Evolutionary conservation across 495 filamentous ascomycete species (phyloP).

Genomic region (Rhypophila decipiens): DNA sequence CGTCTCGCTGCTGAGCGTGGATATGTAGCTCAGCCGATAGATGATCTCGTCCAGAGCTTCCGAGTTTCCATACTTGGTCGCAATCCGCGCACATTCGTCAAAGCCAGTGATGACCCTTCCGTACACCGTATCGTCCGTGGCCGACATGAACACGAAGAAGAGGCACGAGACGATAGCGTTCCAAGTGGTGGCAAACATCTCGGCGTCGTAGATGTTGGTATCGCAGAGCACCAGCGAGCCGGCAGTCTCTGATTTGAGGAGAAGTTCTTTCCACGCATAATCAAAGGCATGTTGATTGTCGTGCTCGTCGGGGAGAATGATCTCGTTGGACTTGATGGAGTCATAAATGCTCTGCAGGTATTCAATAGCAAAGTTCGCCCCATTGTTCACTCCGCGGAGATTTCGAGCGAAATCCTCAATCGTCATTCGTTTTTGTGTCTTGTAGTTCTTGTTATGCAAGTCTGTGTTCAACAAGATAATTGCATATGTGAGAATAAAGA

Average conservation of each 20-base stretch:
- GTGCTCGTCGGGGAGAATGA: conserved; percentile 95
- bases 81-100: conserved; percentile 91
- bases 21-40: conserved; percentile 82
- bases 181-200: conserved; percentile 98
- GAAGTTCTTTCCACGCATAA: conserved; percentile 91
- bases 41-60: conserved; percentile 90
- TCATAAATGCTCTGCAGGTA: conserved; percentile 87
- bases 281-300: conserved; percentile 95
- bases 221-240: conserved; percentile 72
- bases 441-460: conserved; percentile 89
- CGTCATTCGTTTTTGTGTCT: conserved; percentile 73
- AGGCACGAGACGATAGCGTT: conserved; percentile 89
- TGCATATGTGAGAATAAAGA: conserved; percentile 86
- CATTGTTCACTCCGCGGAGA: conserved; percentile 79
- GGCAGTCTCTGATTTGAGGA: conserved; percentile 75
- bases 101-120: conserved; percentile 89
- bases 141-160: conserved; percentile 98
- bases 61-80: conserved; percentile 73
- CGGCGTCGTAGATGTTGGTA: conserved; percentile 91
- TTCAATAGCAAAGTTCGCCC: conserved; percentile 75
- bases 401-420: conserved; percentile 76
- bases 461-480: conserved; percentile 96
- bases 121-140: conserved; percentile 95
- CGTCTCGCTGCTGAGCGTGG: conserved; percentile 66
- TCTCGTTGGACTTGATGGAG: conserved; percentile 86